These are phyloP conservation scores for Pseudogymnoascus verrucosus DNA, from an alignment of 2,329 filamentous ascomycete species.

Conservation along the genomic window DNA sequence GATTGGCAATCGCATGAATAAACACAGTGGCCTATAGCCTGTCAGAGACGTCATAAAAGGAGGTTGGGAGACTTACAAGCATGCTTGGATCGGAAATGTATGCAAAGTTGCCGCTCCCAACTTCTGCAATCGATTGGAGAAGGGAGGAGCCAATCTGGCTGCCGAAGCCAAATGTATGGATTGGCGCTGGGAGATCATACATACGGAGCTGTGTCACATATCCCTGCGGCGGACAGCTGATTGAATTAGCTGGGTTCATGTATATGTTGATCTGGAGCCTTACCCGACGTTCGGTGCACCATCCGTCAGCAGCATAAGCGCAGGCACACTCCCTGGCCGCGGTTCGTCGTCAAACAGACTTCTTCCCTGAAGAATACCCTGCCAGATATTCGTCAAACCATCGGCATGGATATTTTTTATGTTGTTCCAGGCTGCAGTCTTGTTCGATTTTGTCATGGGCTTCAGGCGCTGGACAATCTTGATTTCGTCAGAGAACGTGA, in stretches of 20 bases:
- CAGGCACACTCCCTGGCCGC: slow-evolving; percentile 35
- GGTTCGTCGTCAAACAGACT: slow-evolving; percentile 34
- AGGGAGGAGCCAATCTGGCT: slow-evolving; percentile 42
- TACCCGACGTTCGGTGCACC: slow-evolving; percentile 47
- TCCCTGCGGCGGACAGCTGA: not conserved
- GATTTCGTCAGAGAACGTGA: slow-evolving; percentile 41
- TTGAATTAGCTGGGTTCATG: not conserved
- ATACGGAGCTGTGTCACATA: not conserved
- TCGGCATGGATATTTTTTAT: slow-evolving; percentile 36
- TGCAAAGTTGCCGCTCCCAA: slow-evolving; percentile 48
- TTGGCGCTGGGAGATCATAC: slow-evolving; percentile 32
- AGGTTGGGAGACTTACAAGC: slow-evolving; percentile 35
- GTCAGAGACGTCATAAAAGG: not conserved
- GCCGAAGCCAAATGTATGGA: slow-evolving; percentile 46
- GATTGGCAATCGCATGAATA: slow-evolving; percentile 52
- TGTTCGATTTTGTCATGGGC: slow-evolving; percentile 40
- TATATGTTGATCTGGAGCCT: slow-evolving; percentile 12
- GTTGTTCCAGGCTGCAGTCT: slow-evolving; percentile 33
- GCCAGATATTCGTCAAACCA: slow-evolving; percentile 48
- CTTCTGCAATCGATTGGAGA: slow-evolving; percentile 52
- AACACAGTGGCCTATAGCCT: slow-evolving; percentile 40
- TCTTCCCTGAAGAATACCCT: slow-evolving; percentile 45
- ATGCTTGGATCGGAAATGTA: slow-evolving; percentile 57
- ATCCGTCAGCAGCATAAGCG: slow-evolving; percentile 47
- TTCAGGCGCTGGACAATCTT: slow-evolving; percentile 38